Conservation (phyloP, 345 rosid species). For the Geranium brycei region DNA sequence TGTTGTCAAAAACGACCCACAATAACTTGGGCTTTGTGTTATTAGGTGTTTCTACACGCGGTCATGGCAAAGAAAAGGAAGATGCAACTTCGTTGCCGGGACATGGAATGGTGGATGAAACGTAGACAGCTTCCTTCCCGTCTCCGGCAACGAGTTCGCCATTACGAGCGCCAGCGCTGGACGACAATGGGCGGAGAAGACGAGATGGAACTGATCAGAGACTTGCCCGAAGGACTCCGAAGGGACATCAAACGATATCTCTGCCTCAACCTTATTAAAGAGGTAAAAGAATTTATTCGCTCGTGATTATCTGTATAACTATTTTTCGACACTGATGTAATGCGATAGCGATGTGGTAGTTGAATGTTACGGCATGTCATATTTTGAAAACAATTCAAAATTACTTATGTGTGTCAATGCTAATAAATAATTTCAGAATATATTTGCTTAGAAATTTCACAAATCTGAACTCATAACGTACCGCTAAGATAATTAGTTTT, state of each 20-base stretch:
- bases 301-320: too few relatives aligned
- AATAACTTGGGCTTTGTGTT: not conserved
- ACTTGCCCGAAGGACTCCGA: slow-evolving; percentile 76
- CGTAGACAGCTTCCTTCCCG: slow-evolving; percentile 75
- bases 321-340: too few relatives aligned
- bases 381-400: too few relatives aligned
- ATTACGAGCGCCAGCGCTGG: slow-evolving; percentile 67
- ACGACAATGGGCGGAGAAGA: slow-evolving; percentile 60
- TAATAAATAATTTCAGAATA: too few relatives aligned
- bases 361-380: too few relatives aligned
- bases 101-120: slow-evolving; percentile 94
- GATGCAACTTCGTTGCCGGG: slow-evolving; percentile 68
- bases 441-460: too few relatives aligned
- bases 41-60: slow-evolving; percentile 58
- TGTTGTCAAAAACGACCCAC: too few relatives aligned
- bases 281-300: too few relatives aligned
- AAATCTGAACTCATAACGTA: too few relatives aligned
- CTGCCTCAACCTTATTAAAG: slow-evolving; percentile 70
- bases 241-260: slow-evolving; percentile 76
- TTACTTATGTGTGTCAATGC: too few relatives aligned
- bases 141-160: slow-evolving; percentile 66
- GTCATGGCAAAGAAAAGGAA: slow-evolving; percentile 68
- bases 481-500: too few relatives aligned
- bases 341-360: too few relatives aligned
- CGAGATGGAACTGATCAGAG: slow-evolving; percentile 56